Percentiles rank a stretch among this genome's conserved stretches.
Evolutionary conservation across 148 eudicot species (phyloP).

Genomic region (Oxyria digyna): DNA sequence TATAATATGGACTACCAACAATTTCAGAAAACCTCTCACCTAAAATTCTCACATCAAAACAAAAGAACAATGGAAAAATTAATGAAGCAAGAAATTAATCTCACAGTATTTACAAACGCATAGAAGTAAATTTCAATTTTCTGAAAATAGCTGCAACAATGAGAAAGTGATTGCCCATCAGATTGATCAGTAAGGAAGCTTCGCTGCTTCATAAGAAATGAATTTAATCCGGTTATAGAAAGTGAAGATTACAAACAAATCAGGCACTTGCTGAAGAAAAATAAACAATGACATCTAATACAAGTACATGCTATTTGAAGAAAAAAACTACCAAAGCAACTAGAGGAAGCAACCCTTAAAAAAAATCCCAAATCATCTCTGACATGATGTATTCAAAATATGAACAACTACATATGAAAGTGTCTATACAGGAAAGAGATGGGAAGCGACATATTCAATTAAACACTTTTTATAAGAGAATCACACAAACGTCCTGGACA

Average conservation of each 20-base stretch:
- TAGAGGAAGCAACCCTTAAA: neutral
- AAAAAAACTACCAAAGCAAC: neutral
- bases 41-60: conserved; percentile 9
- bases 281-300: neutral
- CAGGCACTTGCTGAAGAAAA: neutral
- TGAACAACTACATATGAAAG: neutral
- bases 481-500: neutral
- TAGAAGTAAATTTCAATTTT: neutral
- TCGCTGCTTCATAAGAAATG: neutral
- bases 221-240: neutral
- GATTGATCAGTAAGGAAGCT: neutral
- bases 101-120: neutral
- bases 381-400: neutral
- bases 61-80: neutral
- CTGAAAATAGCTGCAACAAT: neutral
- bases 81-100: neutral
- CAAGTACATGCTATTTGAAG: neutral
- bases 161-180: neutral
- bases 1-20: conserved; percentile 94
- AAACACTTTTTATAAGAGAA: neutral
- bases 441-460: neutral
- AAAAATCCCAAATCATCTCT: neutral
- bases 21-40: conserved; percentile 93
- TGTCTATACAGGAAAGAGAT: neutral
- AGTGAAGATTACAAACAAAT: neutral